Conservation (phyloP, 2,329 filamentous ascomycete genomes). For the Mycocentrospora acerina region DNA sequence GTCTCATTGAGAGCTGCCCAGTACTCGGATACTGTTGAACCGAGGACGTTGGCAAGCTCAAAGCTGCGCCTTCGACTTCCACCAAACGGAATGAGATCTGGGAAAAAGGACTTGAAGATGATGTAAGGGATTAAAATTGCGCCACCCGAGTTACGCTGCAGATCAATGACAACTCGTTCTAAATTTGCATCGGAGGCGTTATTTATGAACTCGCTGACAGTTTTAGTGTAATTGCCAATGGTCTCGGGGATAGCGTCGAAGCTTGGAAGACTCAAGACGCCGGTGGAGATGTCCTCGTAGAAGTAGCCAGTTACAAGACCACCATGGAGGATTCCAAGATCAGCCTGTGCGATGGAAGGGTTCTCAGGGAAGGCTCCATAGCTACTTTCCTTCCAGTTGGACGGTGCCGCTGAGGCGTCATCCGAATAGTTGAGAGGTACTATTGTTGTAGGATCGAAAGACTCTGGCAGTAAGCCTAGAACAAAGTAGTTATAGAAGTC, state of each 20-base stretch:
- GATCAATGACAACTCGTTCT: slow-evolving; percentile 61
- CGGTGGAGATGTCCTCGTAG: slow-evolving; percentile 40
- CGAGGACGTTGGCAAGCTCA: slow-evolving; percentile 23
- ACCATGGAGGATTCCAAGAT: slow-evolving; percentile 10
- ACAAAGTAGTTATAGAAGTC: slow-evolving; percentile 50
- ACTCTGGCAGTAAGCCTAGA: slow-evolving; percentile 21
- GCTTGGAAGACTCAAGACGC: slow-evolving; percentile 44
- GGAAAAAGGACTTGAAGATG: slow-evolving; percentile 53
- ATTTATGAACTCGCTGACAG: slow-evolving; percentile 44
- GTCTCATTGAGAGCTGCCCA: slow-evolving; percentile 8
- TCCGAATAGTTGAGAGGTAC: not conserved
- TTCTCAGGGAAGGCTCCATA: slow-evolving; percentile 21
- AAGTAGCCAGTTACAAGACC: slow-evolving; percentile 45
- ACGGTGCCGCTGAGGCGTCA: not conserved
- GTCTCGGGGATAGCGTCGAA: slow-evolving; percentile 28
- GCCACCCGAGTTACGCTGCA: slow-evolving; percentile 61
- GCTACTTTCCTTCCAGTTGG: slow-evolving; percentile 19
- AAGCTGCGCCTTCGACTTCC: slow-evolving; percentile 48
- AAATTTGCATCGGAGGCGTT: slow-evolving; percentile 48
- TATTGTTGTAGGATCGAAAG: slow-evolving; percentile 6
- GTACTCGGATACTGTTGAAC: slow-evolving; percentile 3
- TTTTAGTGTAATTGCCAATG: slow-evolving; percentile 20
- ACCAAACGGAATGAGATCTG: slow-evolving; percentile 40
- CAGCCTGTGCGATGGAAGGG: slow-evolving; percentile 16
- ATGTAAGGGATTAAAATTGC: slow-evolving; percentile 25